A percentile compares a stretch with the other conserved stretches of the same genome.
Evolutionary conservation across 495 filamentous ascomycete genomes (phyloP).

Genomic region (Pyrenopolyporus hunteri): DNA sequence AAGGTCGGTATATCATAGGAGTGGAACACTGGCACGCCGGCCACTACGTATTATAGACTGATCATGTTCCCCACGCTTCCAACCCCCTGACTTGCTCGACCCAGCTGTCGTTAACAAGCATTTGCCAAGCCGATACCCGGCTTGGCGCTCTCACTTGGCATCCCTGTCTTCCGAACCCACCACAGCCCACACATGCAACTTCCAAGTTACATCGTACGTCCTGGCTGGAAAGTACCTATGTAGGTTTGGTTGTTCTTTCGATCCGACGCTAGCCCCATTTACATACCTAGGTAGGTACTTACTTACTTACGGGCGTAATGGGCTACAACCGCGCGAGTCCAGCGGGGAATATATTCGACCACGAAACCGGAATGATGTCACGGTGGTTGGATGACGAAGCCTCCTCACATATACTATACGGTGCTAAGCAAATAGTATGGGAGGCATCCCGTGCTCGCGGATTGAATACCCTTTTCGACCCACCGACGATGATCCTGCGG

Average conservation of each 20-base stretch:
- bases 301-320: slow-evolving; percentile 4
- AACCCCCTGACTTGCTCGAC: slow-evolving; percentile 8
- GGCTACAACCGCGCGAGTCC: not conserved
- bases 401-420: not conserved
- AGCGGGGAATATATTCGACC: slow-evolving; percentile 1
- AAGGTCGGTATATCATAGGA: no score
- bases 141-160: slow-evolving; percentile 34
- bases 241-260: slow-evolving; percentile 1
- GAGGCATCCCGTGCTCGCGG: not conserved
- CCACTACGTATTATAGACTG: no score
- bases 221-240: not conserved
- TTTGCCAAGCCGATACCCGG: slow-evolving; percentile 41
- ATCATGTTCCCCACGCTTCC: slow-evolving; percentile 28
- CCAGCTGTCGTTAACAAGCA: slow-evolving; percentile 35
- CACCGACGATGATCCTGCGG: not conserved
- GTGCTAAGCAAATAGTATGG: no score
- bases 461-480: not conserved
- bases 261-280: slow-evolving; percentile 18
- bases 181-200: slow-evolving; percentile 14
- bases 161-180: slow-evolving; percentile 15
- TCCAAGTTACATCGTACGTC: slow-evolving; percentile 14
- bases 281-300: not conserved
- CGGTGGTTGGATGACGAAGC: slow-evolving; percentile 20
- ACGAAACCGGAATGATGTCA: slow-evolving; percentile 31
- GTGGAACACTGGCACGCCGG: no score